Evolutionary conservation across 108 stramenopile genomes (phyloP), one percentile per base, ranked within the genome.

Genomic region (Thalassiosira profunda): DNA sequence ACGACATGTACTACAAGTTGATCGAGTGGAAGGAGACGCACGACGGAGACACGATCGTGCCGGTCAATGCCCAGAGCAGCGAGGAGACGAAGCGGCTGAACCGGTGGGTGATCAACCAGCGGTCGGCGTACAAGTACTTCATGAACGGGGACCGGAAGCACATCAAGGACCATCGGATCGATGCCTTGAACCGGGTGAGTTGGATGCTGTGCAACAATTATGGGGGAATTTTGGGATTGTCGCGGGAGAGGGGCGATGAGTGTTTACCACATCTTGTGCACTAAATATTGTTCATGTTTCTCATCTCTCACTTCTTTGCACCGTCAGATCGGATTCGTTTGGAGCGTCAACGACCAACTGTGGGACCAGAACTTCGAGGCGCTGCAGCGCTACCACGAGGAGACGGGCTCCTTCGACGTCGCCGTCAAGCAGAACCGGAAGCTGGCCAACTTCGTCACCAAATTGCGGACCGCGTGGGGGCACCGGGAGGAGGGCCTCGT

Each of bases 111-210:
- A 33, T 63, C 26, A 63, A 63, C 37, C 56, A 67, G 15, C n/a
- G 66, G 44, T 46, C 24, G 17, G 15, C 44, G 21, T 67, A 67
- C 44, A 58, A 67, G 40, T 67, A 67, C 35, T 67, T 45, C 34
- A 58, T 67, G 66, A 67, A 67, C 33, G 66, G 66, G 60, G 60
- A 62, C 25, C 49, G 20, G 23, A 62, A 62, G 45, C 60, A 62
- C 20, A 62, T 62, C 25, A 62, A 29, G 86, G 82, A 82, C 80
- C 83, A 58, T 58, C 69, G 26, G 56, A 70, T 30, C 77, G 80
- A 82, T 84, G 88, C 38, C 79, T 28, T 29, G 64, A 55, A 64
- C 54, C 38, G 40, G 69, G 44, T 36, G 65, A 47, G 42, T 61
- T 57, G 40, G n/a, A n/a, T n/a, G n/a, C n/a, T n/a, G n/a, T n/a